Conservation (phyloP, 768 basidiomycete species). For the Boletus sp. region DNA sequence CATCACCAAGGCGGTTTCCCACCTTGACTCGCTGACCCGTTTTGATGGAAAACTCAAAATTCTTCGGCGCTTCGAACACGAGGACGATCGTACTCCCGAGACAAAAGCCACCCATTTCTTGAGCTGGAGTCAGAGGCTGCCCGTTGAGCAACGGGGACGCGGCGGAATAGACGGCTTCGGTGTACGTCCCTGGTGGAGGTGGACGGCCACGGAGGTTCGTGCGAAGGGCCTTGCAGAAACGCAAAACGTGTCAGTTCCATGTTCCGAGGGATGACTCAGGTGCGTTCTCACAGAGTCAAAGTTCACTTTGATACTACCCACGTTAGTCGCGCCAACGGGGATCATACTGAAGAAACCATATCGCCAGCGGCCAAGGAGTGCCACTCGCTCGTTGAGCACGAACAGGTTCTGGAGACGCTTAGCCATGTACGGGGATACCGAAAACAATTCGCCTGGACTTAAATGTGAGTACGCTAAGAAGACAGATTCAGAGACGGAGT, state of each 20-base stretch:
- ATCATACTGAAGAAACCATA: slow-evolving; percentile 97
- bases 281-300: slow-evolving; percentile 72
- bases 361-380: slow-evolving; percentile 85
- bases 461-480: not conserved
- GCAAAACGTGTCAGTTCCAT: not conserved
- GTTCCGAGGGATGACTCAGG: not conserved
- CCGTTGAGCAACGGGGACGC: slow-evolving; percentile 83
- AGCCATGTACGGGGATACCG: slow-evolving; percentile 96
- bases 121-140: slow-evolving; percentile 80
- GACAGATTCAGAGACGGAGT: not conserved
- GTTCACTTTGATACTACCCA: slow-evolving; percentile 93
- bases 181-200: slow-evolving; percentile 75
- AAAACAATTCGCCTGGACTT: slow-evolving; percentile 82
- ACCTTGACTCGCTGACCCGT: too few relatives aligned
- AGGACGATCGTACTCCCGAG: too few relatives aligned
- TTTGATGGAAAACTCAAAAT: too few relatives aligned
- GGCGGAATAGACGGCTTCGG: slow-evolving; percentile 79
- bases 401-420: slow-evolving; percentile 89
- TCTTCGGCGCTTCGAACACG: too few relatives aligned
- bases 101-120: slow-evolving; percentile 96
- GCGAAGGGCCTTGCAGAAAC: slow-evolving; percentile 60
- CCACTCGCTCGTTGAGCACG: slow-evolving; percentile 97
- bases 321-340: slow-evolving; percentile 97
- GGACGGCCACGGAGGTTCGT: slow-evolving; percentile 54
- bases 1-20: too few relatives aligned